phyloP scores from a whole-genome alignment of 805 yeast species.

The Monosporozyma aerobia region DNA sequence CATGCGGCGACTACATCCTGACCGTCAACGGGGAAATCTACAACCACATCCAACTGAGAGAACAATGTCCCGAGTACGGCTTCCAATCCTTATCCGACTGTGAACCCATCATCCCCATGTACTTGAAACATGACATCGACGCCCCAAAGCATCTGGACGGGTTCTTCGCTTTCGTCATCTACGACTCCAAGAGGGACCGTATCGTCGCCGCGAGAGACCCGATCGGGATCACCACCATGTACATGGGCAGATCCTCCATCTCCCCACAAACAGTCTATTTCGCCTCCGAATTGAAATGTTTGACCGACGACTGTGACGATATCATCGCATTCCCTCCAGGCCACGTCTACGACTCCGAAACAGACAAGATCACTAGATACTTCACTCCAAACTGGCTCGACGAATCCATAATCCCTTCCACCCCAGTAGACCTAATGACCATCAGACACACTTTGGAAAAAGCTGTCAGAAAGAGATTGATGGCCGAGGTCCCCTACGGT shows the following conservation, averaged over 20 bases:
- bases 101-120: conserved; percentile 93
- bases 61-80: conserved; percentile 58
- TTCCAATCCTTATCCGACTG: conserved; percentile 89
- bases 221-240: conserved; percentile 90
- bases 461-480: conserved; percentile 96
- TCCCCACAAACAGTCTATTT: conserved; percentile 74
- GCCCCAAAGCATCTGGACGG: conserved; percentile 94
- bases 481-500: conserved; percentile 99
- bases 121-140: conserved; percentile 75
- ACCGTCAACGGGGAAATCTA: conserved; percentile 98
- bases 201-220: conserved; percentile 97
- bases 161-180: conserved; percentile 92
- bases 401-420: conserved; percentile 61
- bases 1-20: conserved; percentile 61
- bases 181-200: conserved; percentile 78
- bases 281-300: conserved; percentile 90
- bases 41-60: conserved; percentile 88
- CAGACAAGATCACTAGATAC: conserved; percentile 80
- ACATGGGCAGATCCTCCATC: conserved; percentile 75
- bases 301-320: conserved; percentile 88
- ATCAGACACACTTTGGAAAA: conserved; percentile 79
- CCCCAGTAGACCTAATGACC: conserved; percentile 59
- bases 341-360: conserved; percentile 85
- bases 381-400: conserved; percentile 95
- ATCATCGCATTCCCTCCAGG: conserved; percentile 97